Percentiles rank a stretch among this genome's conserved stretches.
phyloP scores from a whole-genome alignment of 2,329 filamentous ascomycete species.

The Aureobasidium sp. region DNA sequence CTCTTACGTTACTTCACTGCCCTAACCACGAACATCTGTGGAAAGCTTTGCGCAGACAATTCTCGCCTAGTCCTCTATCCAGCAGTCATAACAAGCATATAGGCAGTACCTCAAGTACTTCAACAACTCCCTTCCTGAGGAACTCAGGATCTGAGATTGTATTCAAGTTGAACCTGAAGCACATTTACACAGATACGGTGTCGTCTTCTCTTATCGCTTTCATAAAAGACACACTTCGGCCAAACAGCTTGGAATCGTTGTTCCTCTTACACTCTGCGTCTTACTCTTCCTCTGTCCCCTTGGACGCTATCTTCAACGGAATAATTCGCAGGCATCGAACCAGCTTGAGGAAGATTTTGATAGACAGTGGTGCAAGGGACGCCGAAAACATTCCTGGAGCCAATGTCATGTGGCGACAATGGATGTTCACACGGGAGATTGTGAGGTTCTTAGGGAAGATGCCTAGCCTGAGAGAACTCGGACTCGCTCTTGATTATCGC shows the following conservation, averaged over 20 bases:
- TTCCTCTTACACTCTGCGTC: conserved; percentile 53
- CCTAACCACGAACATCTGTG: conserved; percentile 66
- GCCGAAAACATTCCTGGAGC: conserved; percentile 33
- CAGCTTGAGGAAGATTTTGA: conserved; percentile 65
- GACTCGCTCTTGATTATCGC: conserved; percentile 64
- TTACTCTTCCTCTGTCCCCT: conserved; percentile 55
- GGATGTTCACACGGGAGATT: conserved; percentile 64
- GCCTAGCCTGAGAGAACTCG: conserved; percentile 63
- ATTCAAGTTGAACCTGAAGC: conserved; percentile 56
- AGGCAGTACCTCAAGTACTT: too few species aligned
- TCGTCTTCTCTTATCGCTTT: conserved; percentile 64
- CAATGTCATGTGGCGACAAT: conserved; percentile 54
- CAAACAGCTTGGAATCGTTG: conserved; percentile 71
- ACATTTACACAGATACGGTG: conserved; percentile 67
- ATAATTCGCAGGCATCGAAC: conserved; percentile 62
- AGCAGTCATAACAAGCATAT: not conserved
- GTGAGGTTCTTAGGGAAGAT: conserved; percentile 69
- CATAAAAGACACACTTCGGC: conserved; percentile 68
- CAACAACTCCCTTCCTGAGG: too few species aligned
- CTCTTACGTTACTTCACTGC: conserved; percentile 67
- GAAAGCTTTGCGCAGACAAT: conserved; percentile 56
- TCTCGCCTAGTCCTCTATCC: not conserved
- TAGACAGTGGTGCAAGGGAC: conserved; percentile 60
- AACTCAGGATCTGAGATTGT: not conserved
- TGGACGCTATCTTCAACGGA: conserved; percentile 65